Base-by-base conservation (phyloP, 2,329 filamentous ascomycete genomes). In the Paecilomyces sp. region DNA sequence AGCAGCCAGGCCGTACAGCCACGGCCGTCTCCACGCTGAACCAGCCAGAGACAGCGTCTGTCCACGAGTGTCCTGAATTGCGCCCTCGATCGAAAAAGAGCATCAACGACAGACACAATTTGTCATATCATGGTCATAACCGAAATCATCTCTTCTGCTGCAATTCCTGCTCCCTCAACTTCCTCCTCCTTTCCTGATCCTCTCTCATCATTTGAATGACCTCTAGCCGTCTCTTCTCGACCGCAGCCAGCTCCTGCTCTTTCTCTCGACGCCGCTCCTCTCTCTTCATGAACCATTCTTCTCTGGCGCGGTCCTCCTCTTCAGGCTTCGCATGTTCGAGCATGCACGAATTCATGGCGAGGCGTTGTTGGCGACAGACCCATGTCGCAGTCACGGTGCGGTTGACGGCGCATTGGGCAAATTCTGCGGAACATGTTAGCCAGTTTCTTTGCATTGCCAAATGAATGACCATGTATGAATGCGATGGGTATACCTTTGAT, bases 341-440 rank as follows among this genome's bases (percentile, higher is more conserved):
- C 92, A 99, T 97, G 80, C 94, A 99, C 62, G 80, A 82, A 78
- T 99, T 99, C 94, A 99, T 99, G 36, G 83, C 81, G 63, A 88
- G 86, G 69, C 92, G 89, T 70, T 92, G 83, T 55, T 83, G 77
- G 58, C 91, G 88, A 80, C 94, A 99, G 57, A 87, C 84, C 81
- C 94, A 97, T 12, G 92, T 89, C 60, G 94, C 89, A 59, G 88
- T 92, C 68, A 97, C 85, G 5, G 92, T 97, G 65, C 91, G 89
- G 71, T 88, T 88, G 56, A 88, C 83, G 57, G 92, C 92, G 81
- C 94, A 99, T 66, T 88, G 87, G 60, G 94, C 94, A 74, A 99
- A 99, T 62, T 89, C 93, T 97, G 67, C 57, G 61, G 51, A 34
- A 8, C 58, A 33, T 6, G 53, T 63, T 61, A 60, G 57, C 52